A percentile compares a stretch with the other conserved stretches of the same genome.
Conservation (phyloP, 352 stramenopile genomes). For the Globisporangium splendens region DNA sequence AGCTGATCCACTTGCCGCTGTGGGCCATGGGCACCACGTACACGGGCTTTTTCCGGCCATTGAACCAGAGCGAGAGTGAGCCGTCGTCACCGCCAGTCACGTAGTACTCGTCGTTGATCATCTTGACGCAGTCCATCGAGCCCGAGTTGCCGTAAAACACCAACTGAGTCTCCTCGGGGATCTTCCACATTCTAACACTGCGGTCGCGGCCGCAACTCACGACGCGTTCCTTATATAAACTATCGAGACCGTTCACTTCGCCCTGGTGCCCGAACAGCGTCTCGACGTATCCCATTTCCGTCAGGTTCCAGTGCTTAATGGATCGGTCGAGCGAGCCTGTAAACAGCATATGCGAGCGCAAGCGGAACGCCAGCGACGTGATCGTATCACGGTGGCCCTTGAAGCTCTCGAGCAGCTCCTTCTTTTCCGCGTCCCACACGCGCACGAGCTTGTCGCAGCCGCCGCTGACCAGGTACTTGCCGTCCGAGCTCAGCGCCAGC, state of each 20-base stretch:
- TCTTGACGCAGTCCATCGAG: constrained; percentile 90
- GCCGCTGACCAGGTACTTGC: constrained; percentile 89
- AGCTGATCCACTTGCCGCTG: constrained; percentile 89
- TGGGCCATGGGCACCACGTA: constrained; percentile 83
- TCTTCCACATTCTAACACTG: constrained; percentile 94
- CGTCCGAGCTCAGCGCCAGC: constrained; percentile 88
- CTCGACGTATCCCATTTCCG: constrained; percentile 94
- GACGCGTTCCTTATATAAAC: constrained; percentile 87
- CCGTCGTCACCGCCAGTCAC: constrained; percentile 90
- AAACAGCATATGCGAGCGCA: constrained; percentile 89
- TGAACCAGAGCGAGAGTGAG: constrained; percentile 90
- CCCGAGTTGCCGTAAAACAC: constrained; percentile 90
- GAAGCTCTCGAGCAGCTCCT: constrained; percentile 85
- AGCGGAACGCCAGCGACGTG: constrained; percentile 82
- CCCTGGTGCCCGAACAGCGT: constrained; percentile 93
- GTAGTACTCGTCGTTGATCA: constrained; percentile 92
- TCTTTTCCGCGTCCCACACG: constrained; percentile 83
- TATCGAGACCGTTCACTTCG: constrained; percentile 89
- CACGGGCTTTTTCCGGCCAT: constrained; percentile 92
- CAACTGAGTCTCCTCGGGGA: constrained; percentile 93
- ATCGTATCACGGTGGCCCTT: constrained; percentile 88
- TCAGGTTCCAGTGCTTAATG: constrained; percentile 95
- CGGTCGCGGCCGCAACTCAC: constrained; percentile 90
- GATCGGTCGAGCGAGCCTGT: constrained; percentile 90
- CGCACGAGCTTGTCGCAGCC: constrained; percentile 90